A percentile compares a stretch with the other conserved stretches of the same genome.
phyloP scores from a whole-genome alignment of 2,329 filamentous ascomycete species.

The Neofusicoccum cordaticola region DNA sequence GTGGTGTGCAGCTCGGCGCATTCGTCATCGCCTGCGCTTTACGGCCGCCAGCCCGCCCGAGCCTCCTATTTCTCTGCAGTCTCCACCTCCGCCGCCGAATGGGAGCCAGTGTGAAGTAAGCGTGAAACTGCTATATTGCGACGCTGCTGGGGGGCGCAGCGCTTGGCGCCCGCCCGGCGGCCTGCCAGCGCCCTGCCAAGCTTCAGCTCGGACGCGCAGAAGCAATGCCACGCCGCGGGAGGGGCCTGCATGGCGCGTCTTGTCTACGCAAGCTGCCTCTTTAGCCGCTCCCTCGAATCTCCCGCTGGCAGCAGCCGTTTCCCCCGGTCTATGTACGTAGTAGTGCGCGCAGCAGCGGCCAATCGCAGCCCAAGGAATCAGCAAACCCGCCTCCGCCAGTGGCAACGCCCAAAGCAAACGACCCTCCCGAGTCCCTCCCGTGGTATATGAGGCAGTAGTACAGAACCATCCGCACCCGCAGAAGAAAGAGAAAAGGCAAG shows the following conservation, averaged over 20 bases:
- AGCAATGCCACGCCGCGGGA: slow-evolving; percentile 9
- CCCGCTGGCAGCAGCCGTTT: not conserved
- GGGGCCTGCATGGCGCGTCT: slow-evolving; percentile 9
- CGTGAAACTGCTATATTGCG: slow-evolving; percentile 13
- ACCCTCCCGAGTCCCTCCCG: not conserved
- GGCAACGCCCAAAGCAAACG: slow-evolving; percentile 5
- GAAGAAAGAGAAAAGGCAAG: not conserved
- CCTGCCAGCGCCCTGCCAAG: not conserved
- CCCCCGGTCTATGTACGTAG: not conserved
- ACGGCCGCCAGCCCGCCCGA: not conserved
- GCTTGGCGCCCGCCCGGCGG: not conserved
- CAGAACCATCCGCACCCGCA: not conserved
- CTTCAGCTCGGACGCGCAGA: not conserved
- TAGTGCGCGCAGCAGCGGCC: not conserved
- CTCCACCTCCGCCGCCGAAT: slow-evolving; percentile 1
- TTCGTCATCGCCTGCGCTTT: slow-evolving; percentile 9
- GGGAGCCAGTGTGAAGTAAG: not conserved
- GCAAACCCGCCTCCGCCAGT: not conserved
- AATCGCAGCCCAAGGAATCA: not conserved
- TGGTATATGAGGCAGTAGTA: slow-evolving; percentile 12
- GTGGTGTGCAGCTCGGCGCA: not conserved
- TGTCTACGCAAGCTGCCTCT: slow-evolving; percentile 7
- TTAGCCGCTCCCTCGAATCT: not conserved
- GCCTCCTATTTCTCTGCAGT: not conserved
- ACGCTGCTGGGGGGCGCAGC: not conserved